Conservation (phyloP, 148 eudicot genomes). For the Cornus kousa region DNA sequence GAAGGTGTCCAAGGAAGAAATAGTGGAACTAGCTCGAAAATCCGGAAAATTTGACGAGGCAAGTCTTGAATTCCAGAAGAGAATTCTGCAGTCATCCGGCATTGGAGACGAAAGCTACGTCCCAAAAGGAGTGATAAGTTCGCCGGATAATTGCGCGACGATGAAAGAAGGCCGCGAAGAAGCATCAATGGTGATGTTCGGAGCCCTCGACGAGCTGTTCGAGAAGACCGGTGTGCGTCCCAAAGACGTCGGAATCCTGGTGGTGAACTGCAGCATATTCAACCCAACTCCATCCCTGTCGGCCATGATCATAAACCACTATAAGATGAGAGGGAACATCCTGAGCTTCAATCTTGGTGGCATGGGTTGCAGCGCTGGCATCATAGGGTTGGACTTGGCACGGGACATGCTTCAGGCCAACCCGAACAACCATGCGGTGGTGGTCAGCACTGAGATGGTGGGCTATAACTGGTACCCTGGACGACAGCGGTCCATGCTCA, state of each 20-base stretch:
- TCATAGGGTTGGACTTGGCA: conserved; percentile 78
- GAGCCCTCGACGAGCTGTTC: conserved; percentile 91
- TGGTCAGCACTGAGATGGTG: conserved; percentile 92
- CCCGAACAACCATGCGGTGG: conserved; percentile 83
- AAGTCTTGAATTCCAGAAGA: conserved; percentile 63
- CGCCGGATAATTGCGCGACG: conserved; percentile 52
- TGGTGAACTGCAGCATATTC: conserved; percentile 97
- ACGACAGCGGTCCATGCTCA: conserved; percentile 70
- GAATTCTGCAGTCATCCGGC: conserved; percentile 66
- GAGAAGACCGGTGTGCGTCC: conserved; percentile 68
- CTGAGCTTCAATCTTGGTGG: conserved; percentile 93
- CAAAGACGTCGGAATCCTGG: conserved; percentile 83
- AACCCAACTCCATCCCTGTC: conserved; percentile 97
- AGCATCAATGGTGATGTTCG: conserved; percentile 81
- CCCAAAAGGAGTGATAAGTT: conserved; percentile 49
- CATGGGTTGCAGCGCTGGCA: conserved; percentile 95
- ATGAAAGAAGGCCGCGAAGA: conserved; percentile 94
- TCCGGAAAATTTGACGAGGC: conserved; percentile 85
- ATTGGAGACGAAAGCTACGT: conserved; percentile 87
- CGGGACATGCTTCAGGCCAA: conserved; percentile 90
- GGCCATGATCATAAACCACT: conserved; percentile 94
- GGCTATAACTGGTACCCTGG: conserved; percentile 97
- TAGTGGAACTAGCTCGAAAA: conserved; percentile 70
- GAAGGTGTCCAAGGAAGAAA: conserved; percentile 70
- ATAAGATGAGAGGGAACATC: conserved; percentile 93